phyloP scores from a whole-genome alignment of 129 eudicot species.

The Tagetes erecta region DNA sequence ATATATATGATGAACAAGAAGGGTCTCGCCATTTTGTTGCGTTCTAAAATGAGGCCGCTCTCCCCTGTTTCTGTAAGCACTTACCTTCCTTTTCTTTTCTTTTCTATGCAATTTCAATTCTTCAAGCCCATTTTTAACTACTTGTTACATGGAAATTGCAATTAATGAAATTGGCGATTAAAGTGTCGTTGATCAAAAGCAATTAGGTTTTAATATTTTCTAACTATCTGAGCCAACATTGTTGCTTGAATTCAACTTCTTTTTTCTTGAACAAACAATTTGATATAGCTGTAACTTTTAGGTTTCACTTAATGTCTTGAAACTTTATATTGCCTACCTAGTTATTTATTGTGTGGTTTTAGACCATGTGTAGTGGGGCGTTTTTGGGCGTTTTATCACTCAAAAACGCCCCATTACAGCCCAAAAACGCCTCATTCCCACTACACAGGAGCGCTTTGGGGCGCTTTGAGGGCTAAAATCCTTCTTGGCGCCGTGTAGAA shows the following conservation, averaged over 20 bases:
- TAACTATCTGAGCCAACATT: background rate
- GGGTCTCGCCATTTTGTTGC: slow-evolving; percentile 77
- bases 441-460: no score
- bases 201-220: slow-evolving; percentile 8
- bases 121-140: background rate
- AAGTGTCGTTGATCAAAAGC: background rate
- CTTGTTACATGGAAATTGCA: slow-evolving; percentile 12
- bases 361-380: no score
- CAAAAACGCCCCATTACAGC: no score
- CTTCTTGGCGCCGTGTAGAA: no score
- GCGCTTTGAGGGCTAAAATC: no score
- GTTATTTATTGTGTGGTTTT: no score
- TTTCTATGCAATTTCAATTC: no score
- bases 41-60: slow-evolving; percentile 80
- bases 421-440: no score
- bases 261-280: background rate
- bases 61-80: slow-evolving; percentile 58
- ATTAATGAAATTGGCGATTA: background rate
- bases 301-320: no score
- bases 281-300: background rate
- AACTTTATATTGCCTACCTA: no score
- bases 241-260: no score
- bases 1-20: slow-evolving; percentile 63
- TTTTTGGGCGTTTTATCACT: no score
- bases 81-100: background rate